Base-by-base conservation (phyloP, 2,329 filamentous ascomycete genomes). In the Diaporthe nobilis region DNA sequence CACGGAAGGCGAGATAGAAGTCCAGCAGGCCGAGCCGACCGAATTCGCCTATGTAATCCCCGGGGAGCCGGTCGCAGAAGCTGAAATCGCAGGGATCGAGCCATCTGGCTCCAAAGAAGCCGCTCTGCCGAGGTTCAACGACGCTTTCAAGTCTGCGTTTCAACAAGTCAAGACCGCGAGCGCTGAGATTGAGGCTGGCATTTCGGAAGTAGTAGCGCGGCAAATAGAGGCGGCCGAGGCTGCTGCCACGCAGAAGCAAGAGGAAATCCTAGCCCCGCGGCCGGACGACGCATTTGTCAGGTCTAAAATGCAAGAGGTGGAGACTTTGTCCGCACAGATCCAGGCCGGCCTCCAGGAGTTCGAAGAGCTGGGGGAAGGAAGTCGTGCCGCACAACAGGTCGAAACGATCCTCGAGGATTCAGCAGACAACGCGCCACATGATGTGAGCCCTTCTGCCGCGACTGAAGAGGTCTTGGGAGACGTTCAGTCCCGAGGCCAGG, bases 121-220 rank as follows among this genome's bases (percentile, higher is more conserved):
- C 10, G 57, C 68, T 17, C 10, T n/a, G 10, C 75, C 72, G 25
- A 72, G 42, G 28, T 42, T 75, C n/a, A 58, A 77, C 31, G 49
- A 53, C 15, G n/a, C 60, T 9, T 61, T 77, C 28, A 75, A 67
- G 71, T 73, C 76, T 20, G 70, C 73, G 20, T 75, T 77, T 51
- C 73, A 73, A 15, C 71, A 61, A 31, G 63, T 77, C 70, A 73
- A 60, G 51, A 39, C 49, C 12, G 63, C 57, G 25, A 71, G 74
- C 22, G 76, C 71, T 58, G 76, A 77, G 77, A 79, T 80, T 67
- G 80, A 82, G 73, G 68, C 55, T 25, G 80, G 79, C 10, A 78
- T 81, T 71, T 72, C 81, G 10, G 77, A 74, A 15, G 78, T 81
- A 8, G 76, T 82, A 37, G 58, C 55, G 17, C 73, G 70, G 10